Evolutionary conservation across 2,329 filamentous ascomycete species (phyloP).

Genomic region (Blastomyces gilchristii): DNA sequence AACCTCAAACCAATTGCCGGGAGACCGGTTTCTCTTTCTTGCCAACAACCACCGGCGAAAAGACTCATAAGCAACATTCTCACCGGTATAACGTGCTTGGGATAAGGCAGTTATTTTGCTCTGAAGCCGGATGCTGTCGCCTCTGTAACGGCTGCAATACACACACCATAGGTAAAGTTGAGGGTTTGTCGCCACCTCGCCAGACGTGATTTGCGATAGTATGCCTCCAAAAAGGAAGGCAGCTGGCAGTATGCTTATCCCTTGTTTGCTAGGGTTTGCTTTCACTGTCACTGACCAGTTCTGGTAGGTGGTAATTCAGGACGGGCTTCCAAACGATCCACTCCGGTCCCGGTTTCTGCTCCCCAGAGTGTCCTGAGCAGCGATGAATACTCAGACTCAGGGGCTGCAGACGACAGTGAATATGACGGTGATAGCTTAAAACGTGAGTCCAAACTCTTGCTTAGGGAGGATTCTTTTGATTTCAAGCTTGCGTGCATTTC

Average conservation of each 20-base stretch:
- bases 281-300: conserved; percentile 19
- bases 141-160: background rate
- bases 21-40: background rate
- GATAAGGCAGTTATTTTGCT: background rate
- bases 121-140: background rate
- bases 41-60: background rate
- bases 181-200: background rate
- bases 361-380: conserved; percentile 41
- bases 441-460: conserved; percentile 24
- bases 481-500: background rate
- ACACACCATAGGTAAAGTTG: background rate
- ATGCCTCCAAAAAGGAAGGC: conserved; percentile 70
- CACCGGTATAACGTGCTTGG: background rate
- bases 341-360: conserved; percentile 35
- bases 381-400: conserved; percentile 49
- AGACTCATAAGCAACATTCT: background rate
- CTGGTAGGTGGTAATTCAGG: conserved; percentile 34
- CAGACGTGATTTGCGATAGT: conserved; percentile 11
- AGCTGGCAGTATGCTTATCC: conserved; percentile 36
- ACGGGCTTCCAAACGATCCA: conserved; percentile 40
- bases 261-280: conserved; percentile 16
- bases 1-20: background rate
- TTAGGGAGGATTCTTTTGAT: conserved; percentile 13
- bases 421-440: conserved; percentile 38
- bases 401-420: conserved; percentile 40